Base-by-base conservation (phyloP, 257 asterid genomes). In the Agastache rugosa region DNA sequence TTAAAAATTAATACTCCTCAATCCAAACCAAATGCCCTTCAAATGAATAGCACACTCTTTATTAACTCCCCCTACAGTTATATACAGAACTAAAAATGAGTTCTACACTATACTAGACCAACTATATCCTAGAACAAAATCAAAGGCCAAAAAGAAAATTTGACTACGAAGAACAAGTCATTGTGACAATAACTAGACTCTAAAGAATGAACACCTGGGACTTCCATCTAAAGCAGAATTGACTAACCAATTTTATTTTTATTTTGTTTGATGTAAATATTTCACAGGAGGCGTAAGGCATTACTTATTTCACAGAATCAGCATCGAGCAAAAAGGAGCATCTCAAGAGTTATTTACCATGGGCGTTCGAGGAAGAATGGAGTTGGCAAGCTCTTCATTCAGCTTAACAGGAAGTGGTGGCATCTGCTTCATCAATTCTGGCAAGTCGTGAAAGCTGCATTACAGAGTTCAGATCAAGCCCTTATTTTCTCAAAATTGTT, bases 391-490 rank as follows among this genome's bases (percentile, higher is more conserved):
- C 45, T 89, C 93, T 60, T 88, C 90, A 10, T 89, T 89, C 81
- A 89, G 82, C 89, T 79, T 87, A 54, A 89, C 89, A 23, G 97
- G 97, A 31, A 91, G 86, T 6, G 96, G 93, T 5, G 97, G 96
- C 97, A 87, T 88, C 82, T 83, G 91, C 80, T 78, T 83, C 97
- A 89, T 91, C 70, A 83, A 76, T 59, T 89, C 95, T 56, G 96
- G 91, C 80, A 77, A 77, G 80, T 91, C 90, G 16, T 77, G 82
- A 62, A 79, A 80, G 81, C 96, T 91, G 88, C 88, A 82, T 29
- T 23, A 29, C 63, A 75, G 25, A 67, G 22, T 51, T 85, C 53
- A 37, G 34, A 70, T 80, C 27, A 86, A 59, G 35, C 19, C 14
- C 9, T 31, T 48, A 27, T 47, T 48, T 15, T 12, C 16, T 17